Conservation (phyloP, 306 rosid genomes). For the Sophora flavescens region DNA sequence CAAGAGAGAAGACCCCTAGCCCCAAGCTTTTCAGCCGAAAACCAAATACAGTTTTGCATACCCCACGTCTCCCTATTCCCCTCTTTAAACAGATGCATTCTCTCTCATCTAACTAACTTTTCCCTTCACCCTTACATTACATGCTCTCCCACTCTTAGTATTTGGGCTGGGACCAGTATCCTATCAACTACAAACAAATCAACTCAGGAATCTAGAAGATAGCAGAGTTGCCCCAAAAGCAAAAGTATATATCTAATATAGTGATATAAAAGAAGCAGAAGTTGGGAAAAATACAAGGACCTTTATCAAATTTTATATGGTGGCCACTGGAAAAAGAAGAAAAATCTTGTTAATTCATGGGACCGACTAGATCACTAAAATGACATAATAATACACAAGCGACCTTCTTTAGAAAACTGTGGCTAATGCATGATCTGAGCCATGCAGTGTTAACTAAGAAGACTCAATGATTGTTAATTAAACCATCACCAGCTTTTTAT, state of each 20-base stretch:
- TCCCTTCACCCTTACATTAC: too few relatives aligned
- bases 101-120: too few relatives aligned
- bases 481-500: not conserved
- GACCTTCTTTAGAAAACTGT: slow-evolving; percentile 8
- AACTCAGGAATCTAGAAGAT: slow-evolving; percentile 20
- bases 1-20: too few relatives aligned
- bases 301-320: not conserved
- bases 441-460: not conserved
- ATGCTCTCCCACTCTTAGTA: too few relatives aligned
- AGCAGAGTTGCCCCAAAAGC: not conserved
- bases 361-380: not conserved
- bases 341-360: slow-evolving; percentile 7
- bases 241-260: slow-evolving; percentile 15
- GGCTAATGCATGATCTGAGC: slow-evolving; percentile 6
- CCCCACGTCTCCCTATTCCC: too few relatives aligned
- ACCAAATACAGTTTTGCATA: too few relatives aligned
- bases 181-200: not conserved
- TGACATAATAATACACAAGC: slow-evolving; percentile 9
- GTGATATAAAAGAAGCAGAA: slow-evolving; percentile 18
- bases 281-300: not conserved
- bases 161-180: too few relatives aligned
- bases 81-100: too few relatives aligned
- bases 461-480: not conserved
- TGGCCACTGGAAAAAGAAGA: not conserved
- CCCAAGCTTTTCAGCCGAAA: too few relatives aligned